Percentiles rank a stretch among this genome's conserved stretches.
Evolutionary conservation across 2,329 filamentous ascomycete genomes (phyloP).

Genomic region (Alternaria sp.): DNA sequence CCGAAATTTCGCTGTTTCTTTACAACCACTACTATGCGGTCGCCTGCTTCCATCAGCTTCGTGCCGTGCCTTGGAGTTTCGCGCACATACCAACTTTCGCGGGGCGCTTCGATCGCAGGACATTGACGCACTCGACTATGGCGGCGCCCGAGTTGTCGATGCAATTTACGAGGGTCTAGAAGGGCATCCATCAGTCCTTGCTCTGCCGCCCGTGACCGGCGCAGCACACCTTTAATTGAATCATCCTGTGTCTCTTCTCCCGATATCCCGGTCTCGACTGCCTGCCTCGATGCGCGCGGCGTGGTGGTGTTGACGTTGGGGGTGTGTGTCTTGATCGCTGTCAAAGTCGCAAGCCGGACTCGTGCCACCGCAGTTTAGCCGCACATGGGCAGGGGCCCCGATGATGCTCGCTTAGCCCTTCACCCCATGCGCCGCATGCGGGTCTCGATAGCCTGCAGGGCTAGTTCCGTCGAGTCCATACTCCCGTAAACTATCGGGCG

Average conservation of each 20-base stretch:
- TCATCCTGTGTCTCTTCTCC: slow-evolving; percentile 36
- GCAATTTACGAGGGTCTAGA: slow-evolving; percentile 92
- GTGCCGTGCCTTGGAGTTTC: not conserved
- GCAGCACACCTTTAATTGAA: slow-evolving; percentile 47
- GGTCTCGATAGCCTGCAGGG: slow-evolving; percentile 9
- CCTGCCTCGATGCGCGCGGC: slow-evolving; percentile 3
- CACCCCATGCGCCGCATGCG: slow-evolving; percentile 6
- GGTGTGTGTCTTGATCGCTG: slow-evolving; percentile 1
- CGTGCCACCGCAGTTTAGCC: not conserved
- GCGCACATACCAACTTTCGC: slow-evolving; percentile 79
- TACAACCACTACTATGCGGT: slow-evolving; percentile 95
- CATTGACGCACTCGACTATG: slow-evolving; percentile 93
- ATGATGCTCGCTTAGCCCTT: slow-evolving; percentile 10
- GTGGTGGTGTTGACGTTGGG: slow-evolving; percentile 12
- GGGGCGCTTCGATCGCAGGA: slow-evolving; percentile 86
- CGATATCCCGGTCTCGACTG: not conserved
- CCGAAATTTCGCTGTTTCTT: slow-evolving; percentile 89
- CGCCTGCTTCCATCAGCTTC: slow-evolving; percentile 64
- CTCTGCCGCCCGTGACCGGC: slow-evolving; percentile 10
- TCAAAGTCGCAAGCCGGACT: slow-evolving; percentile 5
- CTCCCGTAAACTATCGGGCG: slow-evolving; percentile 26
- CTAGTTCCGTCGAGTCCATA: slow-evolving; percentile 7
- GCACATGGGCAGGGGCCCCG: not conserved
- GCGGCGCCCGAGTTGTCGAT: slow-evolving; percentile 99
- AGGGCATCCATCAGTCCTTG: slow-evolving; percentile 61